Evolutionary conservation across 2,329 filamentous ascomycete genomes (phyloP), one percentile per base, ranked within the genome.

Genomic region (Diaporthe caulivora): DNA sequence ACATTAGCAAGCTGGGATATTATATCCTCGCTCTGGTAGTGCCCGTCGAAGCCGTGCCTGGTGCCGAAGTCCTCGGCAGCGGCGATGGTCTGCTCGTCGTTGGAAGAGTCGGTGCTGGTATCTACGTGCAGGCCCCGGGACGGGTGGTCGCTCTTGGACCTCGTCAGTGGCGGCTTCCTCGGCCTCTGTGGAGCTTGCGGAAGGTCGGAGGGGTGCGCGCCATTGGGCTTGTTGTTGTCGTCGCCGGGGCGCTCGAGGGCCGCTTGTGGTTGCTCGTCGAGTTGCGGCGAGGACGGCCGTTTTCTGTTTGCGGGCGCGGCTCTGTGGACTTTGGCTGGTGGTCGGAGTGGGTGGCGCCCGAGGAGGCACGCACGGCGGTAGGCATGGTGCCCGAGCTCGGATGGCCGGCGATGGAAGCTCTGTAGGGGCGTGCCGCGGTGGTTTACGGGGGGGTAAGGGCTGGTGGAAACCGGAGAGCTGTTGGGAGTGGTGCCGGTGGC

Each of bases 21-120:
- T 79, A 97, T 95, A 80, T 98, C 95, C 77, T 95, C 94, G 7
- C 94, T 97, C 80, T 95, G 93, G 81, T 97, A 95, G 82, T 98
- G 95, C 78, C 95, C 93, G 80, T 97, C 95, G 86, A 97, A 98
- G 62, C 95, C 95, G 84, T 98, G 95, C 64, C 95, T 90, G 82
- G 88, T 88, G 10, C 89, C 89, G 42, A 86, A 81, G 54, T 87
- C 86, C 4, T 87, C 86, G 18, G 87, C 86, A 37, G 80, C 74
- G 64, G 74, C 75, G 78, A 65, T 82, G 80, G 54, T 86, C 85
- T 54, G 81, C 24, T 86, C 82, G 21, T 84, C 80, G 51, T 72
- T 75, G 34, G 74, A 75, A 31, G 69, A 73, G 44, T 77, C 75
- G 26, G 71, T 49, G 60, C 76, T 74, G 44, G 76, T 78, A 44